phyloP scores from a whole-genome alignment of 768 basidiomycete genomes.

The Kwoniella dejecticola region DNA sequence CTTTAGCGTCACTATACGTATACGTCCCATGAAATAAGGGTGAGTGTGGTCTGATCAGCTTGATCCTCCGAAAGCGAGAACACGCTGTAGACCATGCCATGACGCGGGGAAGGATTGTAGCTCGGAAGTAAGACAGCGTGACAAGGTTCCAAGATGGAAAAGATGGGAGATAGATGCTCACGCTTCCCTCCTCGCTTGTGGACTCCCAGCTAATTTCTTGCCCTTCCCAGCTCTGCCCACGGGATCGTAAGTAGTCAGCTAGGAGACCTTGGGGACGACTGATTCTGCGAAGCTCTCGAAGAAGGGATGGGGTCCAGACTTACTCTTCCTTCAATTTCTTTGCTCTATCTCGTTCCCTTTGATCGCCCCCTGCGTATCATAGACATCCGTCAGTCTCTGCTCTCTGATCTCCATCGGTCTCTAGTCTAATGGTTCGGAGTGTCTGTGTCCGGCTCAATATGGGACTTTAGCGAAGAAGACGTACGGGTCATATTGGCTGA shows the following conservation, averaged over 20 bases:
- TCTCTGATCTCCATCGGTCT: neutral
- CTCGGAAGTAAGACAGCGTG: no score
- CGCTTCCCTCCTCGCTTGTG: constrained; percentile 27
- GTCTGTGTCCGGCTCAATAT: neutral
- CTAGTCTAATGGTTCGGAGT: neutral
- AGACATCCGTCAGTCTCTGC: neutral
- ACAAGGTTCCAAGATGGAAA: no score
- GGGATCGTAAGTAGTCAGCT: neutral
- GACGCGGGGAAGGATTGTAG: no score
- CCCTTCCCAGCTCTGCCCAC: constrained; percentile 17
- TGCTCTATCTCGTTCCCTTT: constrained; percentile 24
- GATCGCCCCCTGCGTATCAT: constrained; percentile 21
- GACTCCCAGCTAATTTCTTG: constrained; percentile 25
- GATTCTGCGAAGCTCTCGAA: no score
- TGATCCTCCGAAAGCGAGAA: no score
- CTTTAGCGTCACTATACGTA: constrained; percentile 24
- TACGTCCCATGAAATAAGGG: neutral
- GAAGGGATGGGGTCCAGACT: constrained; percentile 1
- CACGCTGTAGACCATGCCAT: no score
- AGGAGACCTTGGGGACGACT: no score
- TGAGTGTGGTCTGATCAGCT: neutral
- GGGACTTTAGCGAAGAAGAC: neutral
- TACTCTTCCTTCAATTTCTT: constrained; percentile 21
- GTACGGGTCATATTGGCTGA: constrained; percentile 2
- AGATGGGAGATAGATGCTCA: no score